Conservation (phyloP, 768 basidiomycete species). For the Pisolithus sp. region DNA sequence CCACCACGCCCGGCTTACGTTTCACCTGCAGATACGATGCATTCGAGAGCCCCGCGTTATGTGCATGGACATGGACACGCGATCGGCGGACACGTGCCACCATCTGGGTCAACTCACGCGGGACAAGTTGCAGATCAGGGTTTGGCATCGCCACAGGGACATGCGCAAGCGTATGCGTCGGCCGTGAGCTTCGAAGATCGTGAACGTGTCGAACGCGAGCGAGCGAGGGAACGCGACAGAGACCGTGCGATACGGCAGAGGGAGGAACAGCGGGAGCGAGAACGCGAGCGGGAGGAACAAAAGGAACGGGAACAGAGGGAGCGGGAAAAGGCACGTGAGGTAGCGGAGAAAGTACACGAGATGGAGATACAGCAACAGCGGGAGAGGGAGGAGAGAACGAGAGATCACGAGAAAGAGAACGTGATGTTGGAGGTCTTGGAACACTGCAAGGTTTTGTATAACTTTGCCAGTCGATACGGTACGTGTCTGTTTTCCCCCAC, state of each 20-base stretch:
- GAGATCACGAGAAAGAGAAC: constrained; percentile 14
- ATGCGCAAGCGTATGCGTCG: background rate
- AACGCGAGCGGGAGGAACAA: constrained; percentile 16
- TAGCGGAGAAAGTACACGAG: background rate
- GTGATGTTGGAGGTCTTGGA: constrained; percentile 25
- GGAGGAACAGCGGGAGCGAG: constrained; percentile 16
- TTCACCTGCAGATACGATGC: constrained; percentile 25
- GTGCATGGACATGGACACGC: background rate
- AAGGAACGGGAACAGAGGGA: constrained; percentile 19
- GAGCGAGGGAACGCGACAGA: constrained; percentile 18
- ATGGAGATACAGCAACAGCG: background rate
- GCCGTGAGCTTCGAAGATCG: constrained; percentile 14
- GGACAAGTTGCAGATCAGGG: background rate
- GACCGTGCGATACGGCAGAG: constrained; percentile 13
- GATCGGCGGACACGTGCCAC: background rate
- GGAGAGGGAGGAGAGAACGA: background rate
- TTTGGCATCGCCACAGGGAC: background rate
- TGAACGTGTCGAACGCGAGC: constrained; percentile 14
- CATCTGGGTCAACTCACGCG: background rate
- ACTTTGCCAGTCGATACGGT: constrained; percentile 69
- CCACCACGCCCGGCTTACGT: constrained; percentile 18
- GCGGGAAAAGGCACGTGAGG: constrained; percentile 11
- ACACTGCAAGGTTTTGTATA: constrained; percentile 54
- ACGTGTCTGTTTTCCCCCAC: constrained; percentile 15
- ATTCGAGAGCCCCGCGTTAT: constrained; percentile 18